Conservation (phyloP, 768 basidiomycete species). For the Hypsizygus marmoreus region DNA sequence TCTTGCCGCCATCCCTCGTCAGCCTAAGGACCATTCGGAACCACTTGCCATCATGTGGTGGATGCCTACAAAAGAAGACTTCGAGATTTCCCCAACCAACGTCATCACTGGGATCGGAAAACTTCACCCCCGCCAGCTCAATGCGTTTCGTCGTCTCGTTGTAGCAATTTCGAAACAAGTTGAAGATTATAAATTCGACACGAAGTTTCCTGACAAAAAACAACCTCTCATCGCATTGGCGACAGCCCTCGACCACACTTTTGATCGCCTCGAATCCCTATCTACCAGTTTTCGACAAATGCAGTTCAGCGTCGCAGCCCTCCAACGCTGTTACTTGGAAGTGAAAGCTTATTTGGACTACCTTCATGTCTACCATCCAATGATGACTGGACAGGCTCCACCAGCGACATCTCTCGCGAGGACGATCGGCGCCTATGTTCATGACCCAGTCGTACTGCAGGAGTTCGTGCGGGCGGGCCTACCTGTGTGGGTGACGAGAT, state of each 20-base stretch:
- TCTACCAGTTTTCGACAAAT: not conserved
- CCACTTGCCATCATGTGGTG: too few relatives aligned
- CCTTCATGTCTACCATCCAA: not conserved
- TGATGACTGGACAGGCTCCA: not conserved
- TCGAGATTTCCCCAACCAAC: too few relatives aligned
- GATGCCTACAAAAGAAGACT: not conserved
- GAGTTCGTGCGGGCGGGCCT: not conserved
- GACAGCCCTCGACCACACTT: too few relatives aligned
- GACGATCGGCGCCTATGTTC: not conserved
- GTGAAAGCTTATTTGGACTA: not conserved
- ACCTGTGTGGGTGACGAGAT: not conserved
- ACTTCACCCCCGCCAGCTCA: too few relatives aligned
- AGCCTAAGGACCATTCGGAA: not conserved
- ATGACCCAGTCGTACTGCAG: not conserved
- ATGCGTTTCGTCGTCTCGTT: too few relatives aligned
- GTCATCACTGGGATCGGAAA: too few relatives aligned
- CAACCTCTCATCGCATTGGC: not conserved
- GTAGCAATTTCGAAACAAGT: too few relatives aligned
- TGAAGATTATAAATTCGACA: not conserved
- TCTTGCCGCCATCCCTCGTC: not conserved
- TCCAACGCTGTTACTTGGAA: not conserved
- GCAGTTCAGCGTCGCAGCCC: not conserved
- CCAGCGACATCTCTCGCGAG: not conserved
- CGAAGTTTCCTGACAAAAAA: not conserved
- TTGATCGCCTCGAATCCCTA: not conserved